Evolutionary conservation across 2,329 filamentous ascomycete genomes (phyloP).

Genomic region (Delphinella strobiligena): DNA sequence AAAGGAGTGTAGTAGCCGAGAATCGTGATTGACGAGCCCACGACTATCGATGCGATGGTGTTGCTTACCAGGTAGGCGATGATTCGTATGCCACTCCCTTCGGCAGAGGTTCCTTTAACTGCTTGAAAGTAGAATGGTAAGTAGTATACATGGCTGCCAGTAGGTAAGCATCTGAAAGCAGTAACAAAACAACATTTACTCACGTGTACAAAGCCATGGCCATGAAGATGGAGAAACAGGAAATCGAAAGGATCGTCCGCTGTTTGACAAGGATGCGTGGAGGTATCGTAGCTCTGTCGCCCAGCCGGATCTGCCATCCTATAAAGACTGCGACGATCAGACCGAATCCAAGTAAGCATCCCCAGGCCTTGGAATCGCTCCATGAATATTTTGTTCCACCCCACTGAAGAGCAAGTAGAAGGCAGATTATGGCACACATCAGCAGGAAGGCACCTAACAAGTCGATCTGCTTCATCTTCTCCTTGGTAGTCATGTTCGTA

Average conservation of each 20-base stretch:
- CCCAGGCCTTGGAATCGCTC: conserved; percentile 15
- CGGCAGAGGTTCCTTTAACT: conserved; percentile 15
- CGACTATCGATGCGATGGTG: conserved; percentile 11
- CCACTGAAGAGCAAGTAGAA: conserved; percentile 33
- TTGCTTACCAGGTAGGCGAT: conserved; percentile 30
- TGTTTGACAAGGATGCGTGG: conserved; percentile 16
- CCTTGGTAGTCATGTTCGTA: conserved; percentile 17
- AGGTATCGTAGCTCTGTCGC: conserved; percentile 16
- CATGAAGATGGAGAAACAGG: conserved; percentile 22
- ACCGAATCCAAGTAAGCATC: conserved; percentile 6
- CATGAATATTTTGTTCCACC: conserved; percentile 29
- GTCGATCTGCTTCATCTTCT: conserved; percentile 33
- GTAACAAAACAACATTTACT: neutral
- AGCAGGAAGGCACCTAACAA: conserved; percentile 33
- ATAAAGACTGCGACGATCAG: conserved; percentile 6
- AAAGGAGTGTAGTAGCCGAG: conserved; percentile 15
- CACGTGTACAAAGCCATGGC: conserved; percentile 26
- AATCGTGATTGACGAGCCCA: conserved; percentile 13
- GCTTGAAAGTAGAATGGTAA: conserved; percentile 21
- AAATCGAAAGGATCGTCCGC: conserved; percentile 21
- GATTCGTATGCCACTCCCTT: conserved; percentile 33
- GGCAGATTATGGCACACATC: conserved; percentile 25
- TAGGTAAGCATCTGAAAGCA: neutral
- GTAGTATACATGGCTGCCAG: conserved; percentile 21
- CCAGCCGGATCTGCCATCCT: conserved; percentile 11